phyloP scores from a whole-genome alignment of 768 basidiomycete species.

The Mrakia gelida region DNA sequence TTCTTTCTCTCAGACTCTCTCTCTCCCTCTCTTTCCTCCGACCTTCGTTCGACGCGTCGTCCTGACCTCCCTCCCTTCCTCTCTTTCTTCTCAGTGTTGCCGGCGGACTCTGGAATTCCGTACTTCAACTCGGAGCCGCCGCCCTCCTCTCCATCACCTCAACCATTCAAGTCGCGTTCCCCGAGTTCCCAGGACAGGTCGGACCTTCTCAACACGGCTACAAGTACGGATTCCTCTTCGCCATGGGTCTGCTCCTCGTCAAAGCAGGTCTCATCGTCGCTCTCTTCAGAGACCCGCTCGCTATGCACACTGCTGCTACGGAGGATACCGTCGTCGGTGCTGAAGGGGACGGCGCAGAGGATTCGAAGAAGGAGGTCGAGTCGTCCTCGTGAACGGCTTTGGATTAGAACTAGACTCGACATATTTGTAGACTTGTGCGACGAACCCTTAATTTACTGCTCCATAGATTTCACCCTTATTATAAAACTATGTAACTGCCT shows the following conservation, averaged over 20 bases:
- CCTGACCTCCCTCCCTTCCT: not conserved
- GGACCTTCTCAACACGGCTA: not conserved
- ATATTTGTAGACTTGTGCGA: too few relatives aligned
- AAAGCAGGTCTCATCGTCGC: not conserved
- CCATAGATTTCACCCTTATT: too few relatives aligned
- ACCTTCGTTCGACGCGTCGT: not conserved
- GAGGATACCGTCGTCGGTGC: not conserved
- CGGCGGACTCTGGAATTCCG: not conserved
- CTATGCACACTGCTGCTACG: not conserved
- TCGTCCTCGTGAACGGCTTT: too few relatives aligned
- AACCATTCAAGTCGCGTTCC: constrained; percentile 4
- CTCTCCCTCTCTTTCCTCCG: too few relatives aligned
- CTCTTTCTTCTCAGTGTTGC: not conserved
- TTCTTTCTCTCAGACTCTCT: too few relatives aligned
- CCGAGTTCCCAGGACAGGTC: not conserved
- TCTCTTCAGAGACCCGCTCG: constrained; percentile 14
- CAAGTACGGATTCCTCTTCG: constrained; percentile 13
- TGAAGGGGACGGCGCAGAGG: not conserved
- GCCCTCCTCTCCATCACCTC: constrained; percentile 12
- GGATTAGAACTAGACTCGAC: too few relatives aligned
- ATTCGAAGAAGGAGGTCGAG: not conserved
- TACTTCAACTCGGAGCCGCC: constrained; percentile 7
- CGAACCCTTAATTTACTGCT: too few relatives aligned
- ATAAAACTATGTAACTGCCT: too few relatives aligned
- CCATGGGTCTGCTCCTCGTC: constrained; percentile 2